Percentiles rank a stretch among this genome's conserved stretches.
These are phyloP conservation scores for Clarkia xantiana DNA, from an alignment of 345 rosid species.

Conservation along the genomic window DNA sequence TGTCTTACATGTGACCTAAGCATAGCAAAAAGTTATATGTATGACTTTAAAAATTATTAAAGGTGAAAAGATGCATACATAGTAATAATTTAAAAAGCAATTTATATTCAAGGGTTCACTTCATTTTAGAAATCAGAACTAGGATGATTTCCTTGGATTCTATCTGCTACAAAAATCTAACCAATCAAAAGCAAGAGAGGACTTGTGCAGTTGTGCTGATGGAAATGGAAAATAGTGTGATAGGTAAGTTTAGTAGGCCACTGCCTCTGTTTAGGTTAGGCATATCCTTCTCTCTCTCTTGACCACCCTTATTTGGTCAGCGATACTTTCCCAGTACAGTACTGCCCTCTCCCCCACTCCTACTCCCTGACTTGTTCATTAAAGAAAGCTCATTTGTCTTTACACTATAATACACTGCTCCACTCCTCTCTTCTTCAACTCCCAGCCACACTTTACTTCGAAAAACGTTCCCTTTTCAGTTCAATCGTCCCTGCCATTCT, in stretches of 20 bases:
- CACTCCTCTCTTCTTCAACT: not conserved
- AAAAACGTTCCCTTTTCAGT: not conserved
- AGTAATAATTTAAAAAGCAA: too few species aligned
- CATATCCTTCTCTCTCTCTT: not conserved
- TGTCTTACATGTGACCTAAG: too few species aligned
- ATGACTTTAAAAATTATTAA: too few species aligned
- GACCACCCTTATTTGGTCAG: not conserved
- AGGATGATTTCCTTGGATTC: too few species aligned
- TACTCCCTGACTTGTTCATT: conserved; percentile 3
- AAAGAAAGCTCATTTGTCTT: conserved; percentile 3
- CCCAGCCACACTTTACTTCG: not conserved
- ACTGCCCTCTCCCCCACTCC: not conserved
- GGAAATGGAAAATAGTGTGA: too few species aligned
- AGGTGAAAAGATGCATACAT: too few species aligned
- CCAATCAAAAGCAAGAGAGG: too few species aligned
- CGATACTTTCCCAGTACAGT: conserved; percentile 3
- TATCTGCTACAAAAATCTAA: too few species aligned
- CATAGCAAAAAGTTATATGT: too few species aligned
- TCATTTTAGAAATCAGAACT: too few species aligned
- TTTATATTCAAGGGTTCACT: too few species aligned
- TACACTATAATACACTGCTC: not conserved
- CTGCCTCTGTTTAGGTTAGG: not conserved
- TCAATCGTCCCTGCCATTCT: not conserved
- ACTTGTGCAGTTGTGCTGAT: too few species aligned
- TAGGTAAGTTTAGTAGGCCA: not conserved